Base-by-base conservation (phyloP, 192 early-diverging fungal genomes). In the Backusella luteola region DNA sequence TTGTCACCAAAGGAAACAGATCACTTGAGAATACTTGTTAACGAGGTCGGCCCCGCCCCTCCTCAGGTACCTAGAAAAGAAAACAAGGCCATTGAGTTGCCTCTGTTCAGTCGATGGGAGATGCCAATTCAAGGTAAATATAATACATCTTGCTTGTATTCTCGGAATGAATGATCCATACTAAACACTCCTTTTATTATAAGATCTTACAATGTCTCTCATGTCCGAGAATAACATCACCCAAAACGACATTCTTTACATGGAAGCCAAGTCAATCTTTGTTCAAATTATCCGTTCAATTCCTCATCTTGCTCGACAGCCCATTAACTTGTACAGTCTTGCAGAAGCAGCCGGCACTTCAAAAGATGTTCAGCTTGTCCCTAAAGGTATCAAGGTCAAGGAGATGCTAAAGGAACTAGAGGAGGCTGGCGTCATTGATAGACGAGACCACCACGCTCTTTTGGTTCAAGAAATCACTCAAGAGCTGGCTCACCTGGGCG, bases 341-440 rank as follows among this genome's bases (percentile, higher is more conserved):
- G 93, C 92, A 6, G 96, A 98, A 82, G 86, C 90, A 4, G 95
- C 96, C 1, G 93, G 94, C 0, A 96, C 94, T 6, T 89, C 93
- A 9, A 91, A 94, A 78, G 96, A 98, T 81, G 89, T 92, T 17
- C 86, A 90, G 34, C 82, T 98, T 75, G 95, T 98, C 67, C 90
- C 90, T 69, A 96, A 97, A 87, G 96, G 96, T 36, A 91, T 98
- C 77, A 98, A 98, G 83, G 94, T 96, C 34, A 92, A 94, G 70
- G 96, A 97, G 75, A 96, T 97, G 95, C 80, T 98, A 59, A 81
- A 85, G 6, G 94, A 97, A 82, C 86, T 98, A 2, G 93, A 94
- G 73, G 87, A 90, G 70, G 86, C 89, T 49, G 90, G 86, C 29
- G 90, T 94, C 6, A 89, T 96, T n/a, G 91, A 93, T 76, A 53